phyloP scores from a whole-genome alignment of 2,329 filamentous ascomycete species.

The Sodiomyces alkalinus region DNA sequence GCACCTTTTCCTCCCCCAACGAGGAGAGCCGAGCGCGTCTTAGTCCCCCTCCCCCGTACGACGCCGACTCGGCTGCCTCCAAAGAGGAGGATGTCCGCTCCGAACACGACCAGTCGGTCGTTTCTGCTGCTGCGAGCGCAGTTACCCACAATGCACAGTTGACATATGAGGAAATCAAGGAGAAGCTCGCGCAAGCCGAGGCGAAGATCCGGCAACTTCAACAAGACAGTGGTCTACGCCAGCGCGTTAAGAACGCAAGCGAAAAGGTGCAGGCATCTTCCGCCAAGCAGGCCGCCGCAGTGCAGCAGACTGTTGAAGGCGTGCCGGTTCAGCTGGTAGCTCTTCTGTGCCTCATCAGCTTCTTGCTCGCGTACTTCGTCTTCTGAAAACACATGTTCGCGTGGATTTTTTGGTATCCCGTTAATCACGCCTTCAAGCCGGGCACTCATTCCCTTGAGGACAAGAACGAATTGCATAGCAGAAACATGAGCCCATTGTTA shows the following conservation, averaged over 20 bases:
- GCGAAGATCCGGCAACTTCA: slow-evolving; percentile 55
- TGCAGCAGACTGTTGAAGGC: slow-evolving; percentile 47
- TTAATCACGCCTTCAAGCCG: too few relatives aligned
- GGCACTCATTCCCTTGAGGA: too few relatives aligned
- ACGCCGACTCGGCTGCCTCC: slow-evolving; percentile 10
- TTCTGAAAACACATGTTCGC: slow-evolving; percentile 43
- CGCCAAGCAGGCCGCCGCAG: slow-evolving; percentile 34
- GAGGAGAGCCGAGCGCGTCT: slow-evolving; percentile 14
- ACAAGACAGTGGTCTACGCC: slow-evolving; percentile 58
- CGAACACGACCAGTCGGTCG: slow-evolving; percentile 15
- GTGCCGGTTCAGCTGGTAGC: slow-evolving; percentile 81
- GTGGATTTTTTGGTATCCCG: not conserved
- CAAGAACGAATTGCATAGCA: too few relatives aligned
- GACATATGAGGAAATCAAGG: slow-evolving; percentile 46
- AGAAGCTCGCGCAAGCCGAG: slow-evolving; percentile 61
- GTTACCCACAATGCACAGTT: slow-evolving; percentile 27
- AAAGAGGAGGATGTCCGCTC: slow-evolving; percentile 15
- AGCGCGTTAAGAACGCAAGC: slow-evolving; percentile 46
- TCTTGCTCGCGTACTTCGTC: slow-evolving; percentile 89
- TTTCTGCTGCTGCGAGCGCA: slow-evolving; percentile 28
- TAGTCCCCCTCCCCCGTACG: slow-evolving; percentile 15
- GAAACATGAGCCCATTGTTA: too few relatives aligned
- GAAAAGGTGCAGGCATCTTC: slow-evolving; percentile 32
- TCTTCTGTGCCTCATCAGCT: slow-evolving; percentile 71
- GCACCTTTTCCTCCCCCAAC: slow-evolving; percentile 29